phyloP scores from a whole-genome alignment of 345 rosid species.

The Eucalyptus regnans region DNA sequence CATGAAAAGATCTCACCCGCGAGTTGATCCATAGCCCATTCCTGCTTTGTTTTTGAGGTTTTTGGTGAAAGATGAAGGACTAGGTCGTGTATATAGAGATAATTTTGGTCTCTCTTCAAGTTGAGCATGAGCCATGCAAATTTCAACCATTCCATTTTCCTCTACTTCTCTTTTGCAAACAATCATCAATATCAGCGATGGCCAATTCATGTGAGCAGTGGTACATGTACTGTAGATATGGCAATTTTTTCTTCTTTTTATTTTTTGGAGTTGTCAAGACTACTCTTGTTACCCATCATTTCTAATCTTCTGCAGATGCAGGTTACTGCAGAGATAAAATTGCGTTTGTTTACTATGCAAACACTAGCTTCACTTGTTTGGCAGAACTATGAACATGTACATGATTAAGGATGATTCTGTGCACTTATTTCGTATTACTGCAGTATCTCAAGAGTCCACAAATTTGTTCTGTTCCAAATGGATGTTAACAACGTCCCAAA shows the following conservation, averaged over 20 bases:
- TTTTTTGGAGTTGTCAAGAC: neutral
- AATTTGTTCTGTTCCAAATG: neutral
- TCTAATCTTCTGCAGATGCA: neutral
- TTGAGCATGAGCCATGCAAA: neutral
- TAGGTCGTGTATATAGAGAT: neutral
- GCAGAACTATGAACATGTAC: neutral
- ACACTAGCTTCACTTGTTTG: neutral
- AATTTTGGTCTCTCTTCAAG: neutral
- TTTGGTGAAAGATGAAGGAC: neutral
- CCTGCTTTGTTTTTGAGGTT: neutral
- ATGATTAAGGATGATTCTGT: neutral
- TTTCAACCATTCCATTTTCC: neutral
- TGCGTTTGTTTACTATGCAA: neutral
- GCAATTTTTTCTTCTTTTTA: neutral
- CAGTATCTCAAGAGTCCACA: neutral
- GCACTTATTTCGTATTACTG: neutral
- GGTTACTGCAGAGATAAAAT: neutral
- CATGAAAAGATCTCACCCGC: neutral
- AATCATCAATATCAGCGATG: neutral
- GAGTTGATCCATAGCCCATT: neutral
- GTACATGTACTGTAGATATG: neutral
- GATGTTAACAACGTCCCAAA: neutral
- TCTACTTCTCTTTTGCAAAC: neutral
- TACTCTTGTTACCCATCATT: neutral
- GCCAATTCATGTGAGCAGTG: neutral